These are phyloP conservation scores for Zygotorulaspora mrakii DNA, from an alignment of 1,139 yeast species.

Conservation along the genomic window DNA sequence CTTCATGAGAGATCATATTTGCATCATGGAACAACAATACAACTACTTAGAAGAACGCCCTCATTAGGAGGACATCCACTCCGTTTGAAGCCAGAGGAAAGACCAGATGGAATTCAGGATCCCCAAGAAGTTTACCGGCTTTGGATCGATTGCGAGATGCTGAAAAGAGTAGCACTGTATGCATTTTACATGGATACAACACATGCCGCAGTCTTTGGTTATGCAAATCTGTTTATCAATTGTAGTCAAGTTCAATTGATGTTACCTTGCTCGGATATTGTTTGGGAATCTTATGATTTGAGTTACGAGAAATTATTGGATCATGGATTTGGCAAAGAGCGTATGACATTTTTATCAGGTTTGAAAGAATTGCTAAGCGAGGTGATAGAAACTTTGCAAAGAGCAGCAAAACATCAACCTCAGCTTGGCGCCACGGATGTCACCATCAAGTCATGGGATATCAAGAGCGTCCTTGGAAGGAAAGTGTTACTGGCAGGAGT, in stretches of 20 bases:
- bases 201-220: conserved; percentile 79
- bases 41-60: conserved; percentile 67
- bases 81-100: conserved; percentile 35
- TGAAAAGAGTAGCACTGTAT: conserved; percentile 74
- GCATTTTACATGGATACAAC: conserved; percentile 76
- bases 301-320: conserved; percentile 28
- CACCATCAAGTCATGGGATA: conserved; percentile 11
- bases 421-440: not conserved
- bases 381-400: conserved; percentile 37
- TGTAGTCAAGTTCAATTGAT: conserved; percentile 60
- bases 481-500: conserved; percentile 68
- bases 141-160: conserved; percentile 76
- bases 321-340: conserved; percentile 26
- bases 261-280: conserved; percentile 73
- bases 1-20: conserved; percentile 73
- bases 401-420: conserved; percentile 3
- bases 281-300: conserved; percentile 59
- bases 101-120: conserved; percentile 33
- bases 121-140: conserved; percentile 44
- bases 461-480: conserved; percentile 47
- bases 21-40: conserved; percentile 75
- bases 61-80: conserved; percentile 66
- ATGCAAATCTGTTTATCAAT: conserved; percentile 64
- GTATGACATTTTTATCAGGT: conserved; percentile 48
- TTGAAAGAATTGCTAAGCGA: conserved; percentile 54